A percentile compares a stretch with the other conserved stretches of the same genome.
Evolutionary conservation across 768 basidiomycete species (phyloP).

Genomic region (Russula sp.): DNA sequence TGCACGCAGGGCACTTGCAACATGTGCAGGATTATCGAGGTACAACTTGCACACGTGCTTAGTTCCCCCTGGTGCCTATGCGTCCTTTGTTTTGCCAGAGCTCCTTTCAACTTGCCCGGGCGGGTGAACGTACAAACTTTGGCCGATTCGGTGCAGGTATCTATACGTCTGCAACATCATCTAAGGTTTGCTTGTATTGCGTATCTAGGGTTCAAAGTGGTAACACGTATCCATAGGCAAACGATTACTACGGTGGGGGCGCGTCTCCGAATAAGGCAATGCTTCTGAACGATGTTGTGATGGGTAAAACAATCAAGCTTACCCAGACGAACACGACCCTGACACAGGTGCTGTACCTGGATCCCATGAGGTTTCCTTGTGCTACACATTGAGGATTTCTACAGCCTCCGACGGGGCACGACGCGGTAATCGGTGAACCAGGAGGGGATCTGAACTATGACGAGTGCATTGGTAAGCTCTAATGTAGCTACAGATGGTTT

Average conservation of each 20-base stretch:
- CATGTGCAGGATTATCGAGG: slow-evolving; percentile 27
- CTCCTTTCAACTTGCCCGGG: slow-evolving; percentile 24
- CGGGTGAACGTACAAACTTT: slow-evolving; percentile 22
- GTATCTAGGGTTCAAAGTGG: not conserved
- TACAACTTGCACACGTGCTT: not conserved
- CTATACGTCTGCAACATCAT: slow-evolving; percentile 29
- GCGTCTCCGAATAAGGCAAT: slow-evolving; percentile 23
- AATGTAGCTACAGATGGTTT: not conserved
- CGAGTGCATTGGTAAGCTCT: slow-evolving; percentile 26
- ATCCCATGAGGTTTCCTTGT: not conserved
- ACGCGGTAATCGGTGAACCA: slow-evolving; percentile 28
- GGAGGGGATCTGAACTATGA: slow-evolving; percentile 29
- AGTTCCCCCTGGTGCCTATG: not conserved
- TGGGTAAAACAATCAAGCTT: slow-evolving; percentile 25
- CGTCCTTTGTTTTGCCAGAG: slow-evolving; percentile 6
- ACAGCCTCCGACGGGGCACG: slow-evolving; percentile 26
- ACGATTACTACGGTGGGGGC: slow-evolving; percentile 23
- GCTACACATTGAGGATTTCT: not conserved
- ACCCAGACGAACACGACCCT: slow-evolving; percentile 9
- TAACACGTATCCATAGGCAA: slow-evolving; percentile 21
- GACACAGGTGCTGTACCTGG: slow-evolving; percentile 20
- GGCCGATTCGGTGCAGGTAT: slow-evolving; percentile 27
- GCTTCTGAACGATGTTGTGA: slow-evolving; percentile 27
- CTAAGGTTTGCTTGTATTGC: slow-evolving; percentile 22
- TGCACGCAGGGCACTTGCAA: slow-evolving; percentile 22